A percentile compares a stretch with the other conserved stretches of the same genome.
Conservation (phyloP, 805 yeast species). For the Trichomonascus vanleenenianus region DNA sequence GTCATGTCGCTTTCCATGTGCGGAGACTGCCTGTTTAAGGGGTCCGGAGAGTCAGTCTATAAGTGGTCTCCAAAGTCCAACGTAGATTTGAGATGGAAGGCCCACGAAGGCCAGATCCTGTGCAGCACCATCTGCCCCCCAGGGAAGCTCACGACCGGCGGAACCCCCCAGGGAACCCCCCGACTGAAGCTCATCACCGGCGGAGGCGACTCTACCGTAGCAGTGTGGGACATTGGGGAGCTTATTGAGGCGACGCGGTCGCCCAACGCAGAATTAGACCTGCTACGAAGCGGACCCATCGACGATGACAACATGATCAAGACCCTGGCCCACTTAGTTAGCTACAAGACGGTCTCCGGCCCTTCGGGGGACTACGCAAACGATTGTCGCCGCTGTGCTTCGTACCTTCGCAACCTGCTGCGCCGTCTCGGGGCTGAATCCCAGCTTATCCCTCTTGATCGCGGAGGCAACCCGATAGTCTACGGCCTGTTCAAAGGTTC, state of each 20-base stretch:
- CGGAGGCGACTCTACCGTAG: constrained; percentile 59
- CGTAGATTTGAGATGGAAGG: constrained; percentile 39
- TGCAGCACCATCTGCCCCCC: constrained; percentile 49
- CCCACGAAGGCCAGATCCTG: constrained; percentile 49
- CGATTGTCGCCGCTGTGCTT: constrained; percentile 83
- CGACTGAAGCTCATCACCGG: constrained; percentile 53
- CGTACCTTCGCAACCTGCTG: constrained; percentile 54
- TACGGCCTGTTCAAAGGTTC: constrained; percentile 51
- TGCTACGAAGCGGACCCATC: constrained; percentile 20
- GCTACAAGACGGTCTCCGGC: constrained; percentile 73
- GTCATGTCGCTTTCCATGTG: constrained; percentile 54
- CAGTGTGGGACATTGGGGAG: constrained; percentile 55
- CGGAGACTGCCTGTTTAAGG: constrained; percentile 54
- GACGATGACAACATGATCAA: constrained; percentile 58
- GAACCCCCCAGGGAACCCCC: constrained; percentile 30
- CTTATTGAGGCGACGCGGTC: not conserved
- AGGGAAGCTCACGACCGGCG: too few species aligned
- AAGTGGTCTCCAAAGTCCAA: constrained; percentile 46
- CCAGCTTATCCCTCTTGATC: constrained; percentile 59
- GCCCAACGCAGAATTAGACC: not conserved
- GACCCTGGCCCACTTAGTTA: constrained; percentile 52
- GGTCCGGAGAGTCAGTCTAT: constrained; percentile 44
- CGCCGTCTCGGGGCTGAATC: constrained; percentile 58
- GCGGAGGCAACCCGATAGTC: constrained; percentile 75
- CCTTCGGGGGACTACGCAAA: constrained; percentile 59